Base-by-base conservation (phyloP, 345 rosid species). In the Reutealis trisperma region DNA sequence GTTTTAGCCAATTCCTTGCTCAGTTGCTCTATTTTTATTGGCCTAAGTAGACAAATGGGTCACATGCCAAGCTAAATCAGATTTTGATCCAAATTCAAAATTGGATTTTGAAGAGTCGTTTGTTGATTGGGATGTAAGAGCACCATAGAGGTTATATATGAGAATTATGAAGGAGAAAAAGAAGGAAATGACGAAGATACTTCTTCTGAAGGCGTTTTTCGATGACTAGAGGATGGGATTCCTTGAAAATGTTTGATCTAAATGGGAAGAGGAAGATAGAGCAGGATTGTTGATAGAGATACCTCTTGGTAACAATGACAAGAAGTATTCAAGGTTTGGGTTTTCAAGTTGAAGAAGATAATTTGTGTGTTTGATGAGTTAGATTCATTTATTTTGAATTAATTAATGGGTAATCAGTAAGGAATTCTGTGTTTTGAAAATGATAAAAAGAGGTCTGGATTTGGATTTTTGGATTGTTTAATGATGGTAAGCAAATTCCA, bases 101-200 rank as follows among this genome's bases (percentile, higher is more conserved):
- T 73, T 68, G 45, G 55, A 32, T n/a, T 85, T 83, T 25, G 84
- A 81, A 42, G 42, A 45, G 12, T 81, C 68, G 8, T 94, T 93
- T 70, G 88, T 89, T 42, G 89, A 85, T 18, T 95, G 98, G 99
- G 69, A 95, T 79, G 86, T 93, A 57, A 85, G 88, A 72, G 97
- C 97, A 2, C 98, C 99, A 25, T 69, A 67, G 93, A 90, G 32
- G 92, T 93, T 59, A 95, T 95, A 61, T 87, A 93, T 72, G 97
- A 94, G 83, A 87, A 74, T 2, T 77, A 81, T 16, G 90, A 87
- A 79, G 94, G 82, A 8, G 92, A 85, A 32, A 90, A 84, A 22
- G 86, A 15, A 32, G 95, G 89, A 67, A 74, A 91, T 19, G 93
- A 88, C 25, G 73, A 92, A 4, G 91, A 77, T 13, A 64, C 86